Conservation (phyloP, 2,329 filamentous ascomycete genomes). For the Colletotrichum sojae region DNA sequence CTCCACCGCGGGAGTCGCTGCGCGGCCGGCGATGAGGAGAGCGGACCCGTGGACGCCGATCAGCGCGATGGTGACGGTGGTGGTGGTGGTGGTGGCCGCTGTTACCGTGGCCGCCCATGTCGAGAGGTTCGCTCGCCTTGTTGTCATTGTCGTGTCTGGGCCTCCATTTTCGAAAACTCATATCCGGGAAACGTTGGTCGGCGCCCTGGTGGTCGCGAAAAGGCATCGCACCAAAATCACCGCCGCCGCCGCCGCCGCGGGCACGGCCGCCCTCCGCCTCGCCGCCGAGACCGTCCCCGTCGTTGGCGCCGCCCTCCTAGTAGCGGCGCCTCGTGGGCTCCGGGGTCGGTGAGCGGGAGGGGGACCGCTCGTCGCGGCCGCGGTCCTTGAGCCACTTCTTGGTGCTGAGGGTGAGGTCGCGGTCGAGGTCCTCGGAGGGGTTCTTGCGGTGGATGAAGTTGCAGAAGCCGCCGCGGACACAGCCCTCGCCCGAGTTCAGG, state of each 20-base stretch:
- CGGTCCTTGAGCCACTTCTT: conserved; percentile 96
- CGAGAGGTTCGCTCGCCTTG: no score
- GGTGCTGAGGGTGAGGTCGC: conserved; percentile 87
- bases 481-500: conserved; percentile 94
- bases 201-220: no score
- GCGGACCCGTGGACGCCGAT: background rate
- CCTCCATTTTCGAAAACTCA: no score
- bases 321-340: conserved; percentile 83
- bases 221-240: no score
- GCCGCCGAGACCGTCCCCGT: background rate
- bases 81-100: background rate
- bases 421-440: conserved; percentile 87
- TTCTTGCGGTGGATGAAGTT: conserved; percentile 99
- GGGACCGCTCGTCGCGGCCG: conserved; percentile 87
- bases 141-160: no score
- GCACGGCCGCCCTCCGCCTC: background rate
- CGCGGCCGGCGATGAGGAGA: background rate
- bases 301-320: conserved; percentile 53
- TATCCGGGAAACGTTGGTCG: no score
- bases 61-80: background rate
- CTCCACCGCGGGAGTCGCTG: background rate
- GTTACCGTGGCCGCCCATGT: background rate
- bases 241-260: background rate
- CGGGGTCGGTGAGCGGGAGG: conserved; percentile 86
- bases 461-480: conserved; percentile 96